These are phyloP conservation scores for Penicillium simplicissimum DNA, from an alignment of 495 filamentous ascomycete genomes.

Conservation along the genomic window DNA sequence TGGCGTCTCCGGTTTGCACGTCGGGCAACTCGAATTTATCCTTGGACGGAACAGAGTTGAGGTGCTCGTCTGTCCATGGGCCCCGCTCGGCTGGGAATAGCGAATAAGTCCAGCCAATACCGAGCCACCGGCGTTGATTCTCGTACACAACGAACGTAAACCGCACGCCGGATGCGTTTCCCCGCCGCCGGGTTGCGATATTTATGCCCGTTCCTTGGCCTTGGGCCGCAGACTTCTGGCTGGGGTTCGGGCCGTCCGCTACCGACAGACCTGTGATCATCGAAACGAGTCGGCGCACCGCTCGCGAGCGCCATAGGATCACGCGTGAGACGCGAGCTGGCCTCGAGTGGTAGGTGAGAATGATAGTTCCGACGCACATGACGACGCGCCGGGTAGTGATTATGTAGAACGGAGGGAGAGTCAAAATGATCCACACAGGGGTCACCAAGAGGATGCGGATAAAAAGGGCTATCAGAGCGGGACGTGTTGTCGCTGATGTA, in stretches of 20 bases:
- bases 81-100: constrained; percentile 85
- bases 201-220: constrained; percentile 46
- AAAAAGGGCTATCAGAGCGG: constrained; percentile 87
- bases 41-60: constrained; percentile 74
- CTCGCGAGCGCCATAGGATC: constrained; percentile 85
- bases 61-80: constrained; percentile 94
- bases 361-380: constrained; percentile 74
- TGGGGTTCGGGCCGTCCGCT: constrained; percentile 36
- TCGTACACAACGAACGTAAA: constrained; percentile 97
- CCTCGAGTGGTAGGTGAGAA: constrained; percentile 87
- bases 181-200: constrained; percentile 53
- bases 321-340: constrained; percentile 82
- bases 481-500: constrained; percentile 86
- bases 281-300: constrained; percentile 63
- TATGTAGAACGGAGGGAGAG: constrained; percentile 77
- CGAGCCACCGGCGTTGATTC: constrained; percentile 95
- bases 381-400: constrained; percentile 85
- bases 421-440: constrained; percentile 81
- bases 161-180: constrained; percentile 71
- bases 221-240: constrained; percentile 37
- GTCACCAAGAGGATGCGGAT: constrained; percentile 85
- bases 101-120: constrained; percentile 90
- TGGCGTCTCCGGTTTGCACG: constrained; percentile 74
- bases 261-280: constrained; percentile 81
- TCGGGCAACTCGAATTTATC: constrained; percentile 86